phyloP scores from a whole-genome alignment of 768 basidiomycete genomes.

The Pulveroboletus sp. region DNA sequence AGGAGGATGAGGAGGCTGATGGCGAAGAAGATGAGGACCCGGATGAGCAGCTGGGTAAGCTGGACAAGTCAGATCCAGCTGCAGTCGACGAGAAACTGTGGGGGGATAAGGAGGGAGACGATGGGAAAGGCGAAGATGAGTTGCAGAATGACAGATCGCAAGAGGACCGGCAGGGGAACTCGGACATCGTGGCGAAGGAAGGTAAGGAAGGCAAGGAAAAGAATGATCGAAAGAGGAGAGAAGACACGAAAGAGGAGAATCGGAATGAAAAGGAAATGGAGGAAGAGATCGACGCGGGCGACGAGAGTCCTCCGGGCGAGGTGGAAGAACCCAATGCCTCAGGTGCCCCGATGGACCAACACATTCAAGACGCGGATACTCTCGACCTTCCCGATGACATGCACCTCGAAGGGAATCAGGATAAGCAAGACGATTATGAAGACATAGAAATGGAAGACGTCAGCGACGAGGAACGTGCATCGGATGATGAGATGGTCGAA shows the following conservation, averaged over 20 bases:
- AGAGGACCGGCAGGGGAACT: slow-evolving; percentile 39
- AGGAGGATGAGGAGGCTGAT: slow-evolving; percentile 46
- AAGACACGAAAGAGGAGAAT: slow-evolving; percentile 28
- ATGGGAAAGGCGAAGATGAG: slow-evolving; percentile 47
- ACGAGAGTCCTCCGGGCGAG: slow-evolving; percentile 39
- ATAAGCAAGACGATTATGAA: slow-evolving; percentile 25
- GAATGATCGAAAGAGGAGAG: slow-evolving; percentile 32
- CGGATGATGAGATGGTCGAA: slow-evolving; percentile 31
- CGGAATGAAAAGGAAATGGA: slow-evolving; percentile 30
- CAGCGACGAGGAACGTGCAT: slow-evolving; percentile 27
- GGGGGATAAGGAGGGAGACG: slow-evolving; percentile 75
- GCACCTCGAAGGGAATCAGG: slow-evolving; percentile 45
- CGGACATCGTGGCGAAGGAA: slow-evolving; percentile 82
- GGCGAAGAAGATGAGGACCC: slow-evolving; percentile 52
- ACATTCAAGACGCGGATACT: slow-evolving; percentile 72
- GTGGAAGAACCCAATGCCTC: slow-evolving; percentile 45
- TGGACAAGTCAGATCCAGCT: slow-evolving; percentile 79
- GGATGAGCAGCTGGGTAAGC: slow-evolving; percentile 79
- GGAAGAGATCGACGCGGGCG: slow-evolving; percentile 11
- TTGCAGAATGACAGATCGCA: slow-evolving; percentile 58
- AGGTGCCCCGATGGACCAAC: slow-evolving; percentile 71
- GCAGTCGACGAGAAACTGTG: slow-evolving; percentile 96
- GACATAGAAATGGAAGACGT: slow-evolving; percentile 35
- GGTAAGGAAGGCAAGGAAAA: slow-evolving; percentile 37
- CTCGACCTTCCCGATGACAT: slow-evolving; percentile 90